Conservation (phyloP, 169 alveolate genomes). For the Plasmodium knowlesi region DNA sequence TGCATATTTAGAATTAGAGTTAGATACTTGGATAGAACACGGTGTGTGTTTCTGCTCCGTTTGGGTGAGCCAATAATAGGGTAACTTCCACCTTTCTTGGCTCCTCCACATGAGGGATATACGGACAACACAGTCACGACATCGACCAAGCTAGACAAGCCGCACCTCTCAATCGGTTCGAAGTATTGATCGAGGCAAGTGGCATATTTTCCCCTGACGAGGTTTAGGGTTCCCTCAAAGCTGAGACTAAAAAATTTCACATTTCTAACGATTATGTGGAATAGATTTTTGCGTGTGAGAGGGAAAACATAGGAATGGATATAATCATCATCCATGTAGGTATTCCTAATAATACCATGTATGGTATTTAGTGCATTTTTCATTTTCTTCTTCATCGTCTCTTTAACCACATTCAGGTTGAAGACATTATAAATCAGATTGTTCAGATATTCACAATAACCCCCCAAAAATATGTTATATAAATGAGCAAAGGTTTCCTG, state of each 20-base stretch:
- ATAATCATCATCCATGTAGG: conserved; percentile 1
- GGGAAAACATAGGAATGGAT: conserved; percentile 46
- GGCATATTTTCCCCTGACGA: conserved; percentile 14
- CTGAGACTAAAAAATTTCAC: conserved; percentile 19
- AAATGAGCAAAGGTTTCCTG: not conserved
- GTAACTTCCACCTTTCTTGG: not conserved
- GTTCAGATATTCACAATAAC: not conserved
- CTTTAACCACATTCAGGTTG: not conserved
- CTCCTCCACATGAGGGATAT: not conserved
- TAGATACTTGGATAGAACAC: not conserved
- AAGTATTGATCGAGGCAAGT: not conserved
- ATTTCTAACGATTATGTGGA: conserved; percentile 12
- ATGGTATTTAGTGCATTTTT: not conserved
- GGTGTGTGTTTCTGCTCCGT: not conserved
- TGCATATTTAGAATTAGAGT: not conserved
- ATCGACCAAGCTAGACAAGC: not conserved
- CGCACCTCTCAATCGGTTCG: not conserved
- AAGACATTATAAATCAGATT: not conserved
- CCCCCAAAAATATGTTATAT: not conserved
- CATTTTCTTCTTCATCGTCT: not conserved
- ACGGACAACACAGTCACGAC: conserved; percentile 10
- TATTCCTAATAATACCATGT: not conserved
- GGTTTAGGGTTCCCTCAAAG: conserved; percentile 19
- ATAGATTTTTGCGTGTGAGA: not conserved
- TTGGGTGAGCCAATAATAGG: not conserved